Evolutionary conservation across 2,329 filamentous ascomycete genomes (phyloP), one percentile per base, ranked within the genome.

Genomic region (Curvularia lunata): DNA sequence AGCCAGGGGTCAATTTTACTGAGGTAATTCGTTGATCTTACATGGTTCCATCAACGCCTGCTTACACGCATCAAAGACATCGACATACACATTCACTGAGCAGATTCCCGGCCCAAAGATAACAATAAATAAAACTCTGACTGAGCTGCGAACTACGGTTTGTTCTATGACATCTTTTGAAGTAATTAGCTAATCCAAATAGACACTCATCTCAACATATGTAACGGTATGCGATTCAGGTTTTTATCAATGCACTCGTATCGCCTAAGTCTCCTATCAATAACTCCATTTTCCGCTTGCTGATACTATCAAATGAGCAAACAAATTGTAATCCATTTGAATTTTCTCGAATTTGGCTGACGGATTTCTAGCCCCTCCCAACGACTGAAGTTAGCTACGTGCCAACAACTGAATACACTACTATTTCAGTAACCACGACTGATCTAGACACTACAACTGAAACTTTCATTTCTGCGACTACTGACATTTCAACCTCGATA

Each of bases 401-500:
- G 0, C 59, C 61, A 7, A 68, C 63, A 0, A 64, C 65, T 1
- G 55, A 56, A 37, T 61, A 28, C 0, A 41, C 64, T 1, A 58
- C 56, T 4, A 64, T 63, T 8, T 52, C 40, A 49, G 54, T 54
- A 40, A 53, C 43, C 27, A 55, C 54, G 2, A 65, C 63, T 4
- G 47, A 58, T 13, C 28, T 30, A 4, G 47, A 48, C 5, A 64
- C 62, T 28, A 57, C 37, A n/a, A 57, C 54, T 37, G 54, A 68
- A 40, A 52, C 56, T 2, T 61, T 56, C 27, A 56, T 62, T 13
- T 61, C 59, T 4, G 63, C 59, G 3, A 69, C 62, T 2, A 58
- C 54, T 12, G 62, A 52, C 18, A 57, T 70, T 19, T 68, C 64
- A 0, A 66, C 60, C 2, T 69, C 58, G 6, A 67, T 69, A 12